Base-by-base conservation (phyloP, 306 rosid genomes). In the Quercus gilva region DNA sequence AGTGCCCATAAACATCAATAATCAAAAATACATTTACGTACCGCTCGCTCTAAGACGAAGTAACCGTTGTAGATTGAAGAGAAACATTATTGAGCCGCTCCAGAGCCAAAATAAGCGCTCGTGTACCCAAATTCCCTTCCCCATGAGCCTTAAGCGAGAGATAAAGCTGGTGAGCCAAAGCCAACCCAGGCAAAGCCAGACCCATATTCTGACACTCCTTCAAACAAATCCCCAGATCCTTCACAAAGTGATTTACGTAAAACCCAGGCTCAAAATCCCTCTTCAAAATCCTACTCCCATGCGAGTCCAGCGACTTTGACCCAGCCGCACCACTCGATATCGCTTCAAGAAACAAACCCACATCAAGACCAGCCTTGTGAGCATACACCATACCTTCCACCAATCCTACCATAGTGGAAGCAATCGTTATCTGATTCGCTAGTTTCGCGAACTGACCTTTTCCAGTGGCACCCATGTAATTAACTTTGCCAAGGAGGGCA, bases 401-500 rank as follows among this genome's bases (percentile, higher is more conserved):
- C 21, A 92, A 17, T 11, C 98, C 98, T 70, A 94, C 91, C 98
- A 94, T 89, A 11, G 94, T 87, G 51, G 97, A 89, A 13, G 89
- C 93, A 18, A 92, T 86, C 18, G 94, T 86, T 17, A 89, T 74
- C 83, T 94, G 98, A 79, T 94, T 94, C 63, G 94, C 94, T 2
- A 92, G 89, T 84, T 94, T 94, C 31, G 97, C 97, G 81, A 88
- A 92, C 73, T 94, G 98, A 33, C 98, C 98, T 68, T 93, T 89
- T 10, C 98, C 98, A 14, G 89, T 87, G 15, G 75, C 79, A 5
- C 97, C 98, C 98, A 94, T 92, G 89, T 88, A 91, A 65, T 88
- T 92, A 75, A 92, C 95, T 21, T 94, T 94, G 19, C 98, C 98
- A 72, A 94, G 5, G 2, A 77, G 74, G 5, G 84, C 55, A 15